Base-by-base conservation (phyloP, 345 rosid genomes). In the Camelina laxa region DNA sequence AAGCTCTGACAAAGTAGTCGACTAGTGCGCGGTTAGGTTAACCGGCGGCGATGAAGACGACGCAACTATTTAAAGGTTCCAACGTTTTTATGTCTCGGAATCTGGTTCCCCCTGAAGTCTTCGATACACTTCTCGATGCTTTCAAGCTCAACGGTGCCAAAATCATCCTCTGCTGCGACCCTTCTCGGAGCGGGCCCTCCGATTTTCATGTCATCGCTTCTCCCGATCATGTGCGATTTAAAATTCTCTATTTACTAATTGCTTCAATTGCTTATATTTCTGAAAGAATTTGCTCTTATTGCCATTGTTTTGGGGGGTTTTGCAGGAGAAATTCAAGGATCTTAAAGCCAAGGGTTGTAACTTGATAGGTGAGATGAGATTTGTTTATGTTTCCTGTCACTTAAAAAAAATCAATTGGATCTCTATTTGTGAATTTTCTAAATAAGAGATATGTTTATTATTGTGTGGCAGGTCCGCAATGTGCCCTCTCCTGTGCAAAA, bases 181-280 rank as follows among this genome's bases (percentile, higher is more conserved):
- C 97, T 14, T 89, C 97, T 44, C 87, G 97, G 48, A 89, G 61
- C n/a, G 87, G 86, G 48, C 79, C 88, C 68, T 72, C 54, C 73
- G 97, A 95, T 72, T 90, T 80, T 81, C 98, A 95, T 75, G 82
- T 95, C 76, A 92, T 95, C 74, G 81, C 93, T 55, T 95, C 94
- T 80, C 75, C 87, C 31, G 85, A 85, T 47, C 97, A 90, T 63
- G 97, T 92, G 30, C 45, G 65, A 12, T 3, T 15, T 44, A 8
- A 7, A 11, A 7, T 4, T 27, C 56, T 42, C 14, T 67, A n/a
- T 31, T 14, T n/a, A 0, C 4, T 27, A 3, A 2, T 21, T 6
- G 4, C 2, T 41, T 16, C 13, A 16, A 21, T 65, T 35, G 14
- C 49, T 12, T 54, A 9, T 14, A 0, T 1, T 0, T 62, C 24